Evolutionary conservation across 331 rosid species (phyloP).

Genomic region (Telfairia occidentalis): DNA sequence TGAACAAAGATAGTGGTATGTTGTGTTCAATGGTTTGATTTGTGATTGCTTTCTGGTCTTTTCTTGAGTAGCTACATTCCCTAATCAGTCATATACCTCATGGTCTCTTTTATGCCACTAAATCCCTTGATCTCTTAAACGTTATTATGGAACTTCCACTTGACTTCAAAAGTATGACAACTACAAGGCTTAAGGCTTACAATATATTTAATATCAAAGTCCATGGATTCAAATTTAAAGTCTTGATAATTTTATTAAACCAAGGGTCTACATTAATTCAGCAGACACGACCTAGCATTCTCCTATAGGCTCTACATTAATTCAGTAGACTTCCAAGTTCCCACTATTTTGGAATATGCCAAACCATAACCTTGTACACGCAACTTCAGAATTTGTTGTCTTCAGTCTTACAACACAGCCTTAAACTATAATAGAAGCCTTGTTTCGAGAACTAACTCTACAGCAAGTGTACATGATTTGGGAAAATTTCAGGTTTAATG

Average conservation of each 20-base stretch:
- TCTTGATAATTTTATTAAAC: background rate
- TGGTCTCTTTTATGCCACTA: background rate
- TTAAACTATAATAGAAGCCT: background rate
- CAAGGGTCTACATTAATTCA: background rate
- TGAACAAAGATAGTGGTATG: background rate
- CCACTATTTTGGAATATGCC: background rate
- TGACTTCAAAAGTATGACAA: background rate
- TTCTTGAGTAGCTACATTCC: background rate
- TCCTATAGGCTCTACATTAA: background rate
- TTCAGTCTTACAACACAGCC: background rate
- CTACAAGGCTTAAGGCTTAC: background rate
- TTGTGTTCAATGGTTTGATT: background rate
- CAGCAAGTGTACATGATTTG: background rate
- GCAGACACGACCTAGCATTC: background rate
- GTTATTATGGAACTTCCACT: background rate
- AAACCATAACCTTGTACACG: background rate
- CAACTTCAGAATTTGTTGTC: background rate
- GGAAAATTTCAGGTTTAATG: background rate
- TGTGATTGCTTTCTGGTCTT: background rate
- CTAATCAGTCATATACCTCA: background rate
- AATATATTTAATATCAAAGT: background rate
- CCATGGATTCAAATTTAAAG: background rate
- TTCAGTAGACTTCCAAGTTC: background rate
- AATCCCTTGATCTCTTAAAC: background rate
- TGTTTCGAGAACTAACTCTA: background rate